Evolutionary conservation across 106 monocot genomes (phyloP), one percentile per base, ranked within the genome.

Genomic region (Dendrobium catenatum): DNA sequence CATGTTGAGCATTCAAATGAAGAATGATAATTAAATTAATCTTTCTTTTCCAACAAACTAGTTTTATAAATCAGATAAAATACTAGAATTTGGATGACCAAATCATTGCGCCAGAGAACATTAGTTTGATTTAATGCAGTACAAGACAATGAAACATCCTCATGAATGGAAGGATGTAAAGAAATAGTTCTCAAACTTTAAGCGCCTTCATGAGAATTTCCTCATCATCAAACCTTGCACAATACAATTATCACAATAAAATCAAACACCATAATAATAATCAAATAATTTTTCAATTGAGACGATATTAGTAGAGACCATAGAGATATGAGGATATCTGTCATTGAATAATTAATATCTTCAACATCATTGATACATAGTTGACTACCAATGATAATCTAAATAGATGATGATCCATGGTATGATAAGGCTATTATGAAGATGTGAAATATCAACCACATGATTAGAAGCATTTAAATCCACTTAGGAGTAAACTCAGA

Each of bases 391-490:
- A 73, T n/a, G 7, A 33, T 31, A 75, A 49, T 70, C 20, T 74
- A 55, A 74, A 81, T 75, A 37, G 37, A 19, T 15, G 26, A 13
- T 37, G n/a, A 48, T 20, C 55, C 72, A 75, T 13, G 37, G 22
- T 73, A 81, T 42, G 26, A 16, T 2, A 22, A 81, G 19, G 74
- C 40, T 73, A 10, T 6, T 33, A 15, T 73, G 81, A 46, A 42
- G 11, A 24, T 73, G 20, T 55, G 54, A 43, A 18, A 16, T 22
- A 56, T 19, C 46, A 10, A 55, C 74, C 51, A 81, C 74, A 74
- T 74, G 81, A 74, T 55, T 55, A 55, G 55, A 55, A 55, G 55
- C 58, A 15, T 42, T 81, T 16, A n/a, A 81, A 44, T 19, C 73
- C 56, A 41, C 55, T 55, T 74, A 40, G 48, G 48, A 5, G 55